Evolutionary conservation across 495 filamentous ascomycete species (phyloP), one percentile per base, ranked within the genome.

Genomic region (Penicillium psychrofluorescens): DNA sequence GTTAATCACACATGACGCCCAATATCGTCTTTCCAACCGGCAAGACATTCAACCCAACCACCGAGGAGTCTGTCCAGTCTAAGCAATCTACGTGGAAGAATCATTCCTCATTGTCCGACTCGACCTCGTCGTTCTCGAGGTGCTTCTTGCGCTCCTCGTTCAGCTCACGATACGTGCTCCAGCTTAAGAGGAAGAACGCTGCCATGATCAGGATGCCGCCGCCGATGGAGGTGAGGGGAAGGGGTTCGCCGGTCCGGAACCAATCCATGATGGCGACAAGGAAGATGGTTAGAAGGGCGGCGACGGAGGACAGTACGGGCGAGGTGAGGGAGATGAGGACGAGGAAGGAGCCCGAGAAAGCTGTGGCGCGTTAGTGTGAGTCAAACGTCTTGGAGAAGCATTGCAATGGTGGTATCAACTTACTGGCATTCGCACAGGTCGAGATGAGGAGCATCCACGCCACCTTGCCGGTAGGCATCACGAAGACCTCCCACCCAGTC

Each of bases 241-340:
- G 71, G 1, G 84, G 80, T 43, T 79, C 72, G 16, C 88, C 88
- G 1, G 85, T 90, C 45, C 85, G 70, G 36, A 87, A 54, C 86
- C 90, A 95, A 61, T 98, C 92, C 30, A 83, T 85, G 32, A 96
- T 74, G 0, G 91, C 91, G 2, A 98, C 91, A 40, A 96, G 77
- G 72, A 98, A 95, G 51, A 98, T 97, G 11, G 92, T 97, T 27
- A 98, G 75, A 35, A 98, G 75, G 6, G 89, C 88, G 6, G 92
- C 92, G 7, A 98, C 92, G 11, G 83, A 89, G 44, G 83, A 90
- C 6, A 98, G 72, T 7, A 98, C 92, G 4, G 92, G 92, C 12
- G 84, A 89, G 3, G 92, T 98, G 8, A 98, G 75, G 8, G 81
- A 86, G 45, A 98, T 97, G 12, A 98, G 75, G 15, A 94, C 83